Evolutionary conservation across 306 rosid species (phyloP), one percentile per base, ranked within the genome.

Genomic region (Pyrus communis): DNA sequence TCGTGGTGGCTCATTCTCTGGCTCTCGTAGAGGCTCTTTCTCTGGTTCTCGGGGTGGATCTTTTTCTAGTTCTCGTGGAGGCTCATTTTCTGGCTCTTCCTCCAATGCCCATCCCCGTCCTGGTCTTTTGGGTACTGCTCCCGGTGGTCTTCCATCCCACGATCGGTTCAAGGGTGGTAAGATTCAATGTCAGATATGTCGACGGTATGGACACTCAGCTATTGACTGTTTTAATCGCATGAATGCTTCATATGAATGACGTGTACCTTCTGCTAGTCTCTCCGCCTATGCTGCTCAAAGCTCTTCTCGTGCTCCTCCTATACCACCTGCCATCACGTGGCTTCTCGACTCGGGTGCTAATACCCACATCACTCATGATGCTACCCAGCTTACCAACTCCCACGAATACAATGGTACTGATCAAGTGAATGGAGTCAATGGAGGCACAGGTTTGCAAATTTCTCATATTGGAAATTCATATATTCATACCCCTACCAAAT

Each of bases 161-260:
- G 3, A 9, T 4, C 4, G 5, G 0, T 59, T 2, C 30, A 9
- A 2, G 11, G 6, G 21, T 0, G 14, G 2, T 9, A 9, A 4
- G 0, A 0, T 13, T 4, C 18, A 59, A 9, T 59, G 31, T 10
- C 31, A 23, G 11, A 59, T 59, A 1, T 59, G 31, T 13, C 10
- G 14, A 5, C 7, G 8, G 3, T 4, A n/a, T 22, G 64, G 64
- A 10, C 67, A 62, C 11, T 11, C 21, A 14, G 11, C 67, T 1
- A 7, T 62, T 11, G 67, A 62, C 15, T 62, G n/a, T 4, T 62
- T 22, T 18, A 62, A 62, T 3, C 1, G 67, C 0, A 12, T 62
- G 38, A 62, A 62, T 62, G 3, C 25, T 35, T 5, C 40, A 0
- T 35, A 35, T 35, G 40, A 35, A 35, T 8, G 40, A 7, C 40